A percentile compares a stretch with the other conserved stretches of the same genome.
Conservation (phyloP, 257 asterid species). For the Solanum habrochaites region DNA sequence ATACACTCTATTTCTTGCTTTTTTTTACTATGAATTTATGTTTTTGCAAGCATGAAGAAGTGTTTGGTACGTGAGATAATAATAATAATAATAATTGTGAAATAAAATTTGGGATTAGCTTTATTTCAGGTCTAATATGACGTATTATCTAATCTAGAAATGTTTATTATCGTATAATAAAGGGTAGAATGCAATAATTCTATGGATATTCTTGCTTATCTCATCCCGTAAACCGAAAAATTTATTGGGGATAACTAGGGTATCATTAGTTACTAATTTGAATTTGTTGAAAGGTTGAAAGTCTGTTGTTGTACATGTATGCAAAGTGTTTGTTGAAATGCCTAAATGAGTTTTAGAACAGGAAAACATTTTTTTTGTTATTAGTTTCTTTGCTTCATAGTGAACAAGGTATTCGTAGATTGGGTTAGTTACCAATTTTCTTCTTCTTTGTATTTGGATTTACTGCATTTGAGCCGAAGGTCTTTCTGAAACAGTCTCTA, state of each 20-base stretch:
- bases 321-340: background rate
- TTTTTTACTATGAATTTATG: background rate
- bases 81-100: background rate
- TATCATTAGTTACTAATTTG: background rate
- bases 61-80: fast-evolving
- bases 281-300: background rate
- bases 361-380: background rate
- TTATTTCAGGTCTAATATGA: background rate
- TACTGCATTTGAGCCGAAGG: too few relatives aligned
- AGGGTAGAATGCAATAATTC: fast-evolving
- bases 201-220: background rate
- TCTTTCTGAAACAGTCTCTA: too few relatives aligned
- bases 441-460: too few relatives aligned
- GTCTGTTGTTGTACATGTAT: background rate
- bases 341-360: background rate
- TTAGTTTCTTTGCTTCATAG: background rate
- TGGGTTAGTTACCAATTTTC: background rate
- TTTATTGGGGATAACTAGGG: background rate
- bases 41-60: background rate
- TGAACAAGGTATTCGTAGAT: background rate
- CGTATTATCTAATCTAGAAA: fast-evolving
- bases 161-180: background rate
- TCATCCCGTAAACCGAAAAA: fast-evolving
- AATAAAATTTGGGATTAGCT: background rate
- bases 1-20: background rate